Evolutionary conservation across 1,139 yeast species (phyloP), one percentile per base, ranked within the genome.

Genomic region (Candida mesenterica): DNA sequence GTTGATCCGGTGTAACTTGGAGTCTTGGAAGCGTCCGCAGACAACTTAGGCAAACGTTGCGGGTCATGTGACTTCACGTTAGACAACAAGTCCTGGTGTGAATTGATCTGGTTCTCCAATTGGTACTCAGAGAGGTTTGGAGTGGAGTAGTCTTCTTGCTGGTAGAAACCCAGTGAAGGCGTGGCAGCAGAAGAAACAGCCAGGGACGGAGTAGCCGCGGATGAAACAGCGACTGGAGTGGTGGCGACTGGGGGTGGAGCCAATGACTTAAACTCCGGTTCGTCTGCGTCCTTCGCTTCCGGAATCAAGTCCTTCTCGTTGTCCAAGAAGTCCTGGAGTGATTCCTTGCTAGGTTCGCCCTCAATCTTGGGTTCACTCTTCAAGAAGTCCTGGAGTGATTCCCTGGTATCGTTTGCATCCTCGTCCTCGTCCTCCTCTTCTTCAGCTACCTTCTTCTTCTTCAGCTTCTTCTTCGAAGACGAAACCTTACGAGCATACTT

Each of bases 111-210:
- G 43, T 71, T 53, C 15, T 62, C 68, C 44, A 71, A 55, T 50
- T 71, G 76, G 47, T 63, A 71, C 44, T 71, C 74, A 0, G 75
- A 68, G 34, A 71, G 57, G 45, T 71, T 69, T 12, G 76, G 76
- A n/a, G 71, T 67, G 9, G 73, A 65, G 47, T 65, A 68, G 35
- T 53, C 61, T 12, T 52, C 58, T 34, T 52, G 57, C 32, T 50
- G 49, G 37, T 57, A 56, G 31, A 58, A 40, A 8, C 13, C n/a
- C 34, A 37, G 5, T 15, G 7, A 37, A 30, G 43, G 22, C n/a
- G 40, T 16, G 10, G 34, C 19, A 4, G 38, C 32, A 13, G 41
- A 24, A 13, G 39, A 25, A 15, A 43, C 8, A 15, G 34, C 22
- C 14, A 26, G 39, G n/a, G n/a, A n/a, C n/a, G n/a, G n/a, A 14